phyloP scores from a whole-genome alignment of 2,329 filamentous ascomycete species.

The Teratosphaeria epicoccoides region DNA sequence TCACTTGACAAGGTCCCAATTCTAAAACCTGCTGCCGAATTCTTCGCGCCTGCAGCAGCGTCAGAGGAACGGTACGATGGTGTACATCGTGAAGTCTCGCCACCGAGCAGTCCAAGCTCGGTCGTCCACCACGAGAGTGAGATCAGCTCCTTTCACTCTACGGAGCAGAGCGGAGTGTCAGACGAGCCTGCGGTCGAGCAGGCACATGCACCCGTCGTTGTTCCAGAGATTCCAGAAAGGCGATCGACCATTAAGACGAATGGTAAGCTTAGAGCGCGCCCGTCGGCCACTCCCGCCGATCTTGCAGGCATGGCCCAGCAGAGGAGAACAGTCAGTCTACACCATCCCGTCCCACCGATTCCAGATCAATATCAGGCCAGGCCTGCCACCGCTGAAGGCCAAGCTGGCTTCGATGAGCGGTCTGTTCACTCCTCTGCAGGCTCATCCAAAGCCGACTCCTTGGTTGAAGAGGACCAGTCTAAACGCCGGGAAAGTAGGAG shows the following conservation, averaged over 20 bases:
- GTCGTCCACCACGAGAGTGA: slow-evolving; percentile 60
- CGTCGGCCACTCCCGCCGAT: slow-evolving; percentile 80
- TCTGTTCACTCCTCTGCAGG: slow-evolving; percentile 16
- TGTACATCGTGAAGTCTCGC: slow-evolving; percentile 12
- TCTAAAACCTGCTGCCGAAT: slow-evolving; percentile 12
- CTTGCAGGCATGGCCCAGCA: slow-evolving; percentile 74
- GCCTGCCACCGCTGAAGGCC: slow-evolving; percentile 3
- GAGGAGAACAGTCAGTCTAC: slow-evolving; percentile 72
- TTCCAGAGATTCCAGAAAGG: slow-evolving; percentile 56
- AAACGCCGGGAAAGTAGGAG: slow-evolving; percentile 4
- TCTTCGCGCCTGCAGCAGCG: background rate
- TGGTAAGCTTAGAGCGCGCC: slow-evolving; percentile 76
- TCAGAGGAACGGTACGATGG: background rate
- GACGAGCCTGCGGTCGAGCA: slow-evolving; percentile 3
- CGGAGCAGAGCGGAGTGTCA: slow-evolving; percentile 3
- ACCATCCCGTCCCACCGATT: slow-evolving; percentile 32
- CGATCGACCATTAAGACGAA: slow-evolving; percentile 80
- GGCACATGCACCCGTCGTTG: slow-evolving; percentile 3
- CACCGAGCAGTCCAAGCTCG: slow-evolving; percentile 66
- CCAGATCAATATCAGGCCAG: slow-evolving; percentile 20
- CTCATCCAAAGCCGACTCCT: slow-evolving; percentile 19
- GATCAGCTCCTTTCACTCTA: slow-evolving; percentile 12
- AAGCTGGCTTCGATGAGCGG: background rate
- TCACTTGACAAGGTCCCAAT: slow-evolving; percentile 12
- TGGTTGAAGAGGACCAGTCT: slow-evolving; percentile 9